Evolutionary conservation across 2,329 filamentous ascomycete species (phyloP).

Genomic region (Aspergillus candidus): DNA sequence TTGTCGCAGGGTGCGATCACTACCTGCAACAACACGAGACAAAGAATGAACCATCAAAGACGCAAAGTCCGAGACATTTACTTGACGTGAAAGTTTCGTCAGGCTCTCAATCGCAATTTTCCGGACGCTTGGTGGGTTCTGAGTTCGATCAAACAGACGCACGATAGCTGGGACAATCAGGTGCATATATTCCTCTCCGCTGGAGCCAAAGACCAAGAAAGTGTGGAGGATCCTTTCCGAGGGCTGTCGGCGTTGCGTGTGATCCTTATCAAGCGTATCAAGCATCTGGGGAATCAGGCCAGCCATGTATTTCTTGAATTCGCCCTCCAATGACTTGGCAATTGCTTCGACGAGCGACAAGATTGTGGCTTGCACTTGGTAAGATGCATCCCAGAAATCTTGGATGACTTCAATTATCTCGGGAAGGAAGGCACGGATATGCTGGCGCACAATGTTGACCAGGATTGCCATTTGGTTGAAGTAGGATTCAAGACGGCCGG

Average conservation of each 20-base stretch:
- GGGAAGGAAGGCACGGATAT: slow-evolving; percentile 84
- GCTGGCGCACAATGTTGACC: slow-evolving; percentile 91
- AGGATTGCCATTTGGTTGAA: slow-evolving; percentile 94
- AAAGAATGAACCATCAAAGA: slow-evolving; percentile 94
- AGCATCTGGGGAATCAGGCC: slow-evolving; percentile 89
- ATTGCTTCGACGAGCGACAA: slow-evolving; percentile 89
- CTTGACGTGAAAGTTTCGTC: slow-evolving; percentile 86
- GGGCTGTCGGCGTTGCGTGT: slow-evolving; percentile 65
- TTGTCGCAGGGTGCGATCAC: slow-evolving; percentile 66
- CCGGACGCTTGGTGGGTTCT: slow-evolving; percentile 70
- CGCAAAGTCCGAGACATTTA: slow-evolving; percentile 95
- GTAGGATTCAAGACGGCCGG: slow-evolving; percentile 80
- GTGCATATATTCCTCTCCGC: slow-evolving; percentile 98
- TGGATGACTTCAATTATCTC: slow-evolving; percentile 80
- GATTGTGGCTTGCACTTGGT: slow-evolving; percentile 82
- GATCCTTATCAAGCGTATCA: slow-evolving; percentile 82
- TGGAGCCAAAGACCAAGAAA: slow-evolving; percentile 91
- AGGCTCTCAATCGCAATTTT: slow-evolving; percentile 92
- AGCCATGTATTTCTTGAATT: slow-evolving; percentile 95
- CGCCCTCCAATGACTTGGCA: slow-evolving; percentile 84
- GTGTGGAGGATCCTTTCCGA: slow-evolving; percentile 90
- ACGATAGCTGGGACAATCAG: slow-evolving; percentile 95
- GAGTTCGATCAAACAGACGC: slow-evolving; percentile 82
- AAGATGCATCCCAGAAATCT: slow-evolving; percentile 80
- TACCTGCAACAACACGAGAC: slow-evolving; percentile 69